A percentile compares a stretch with the other conserved stretches of the same genome.
phyloP scores from a whole-genome alignment of 1,284 basidiomycete species.

The Somion occarium region DNA sequence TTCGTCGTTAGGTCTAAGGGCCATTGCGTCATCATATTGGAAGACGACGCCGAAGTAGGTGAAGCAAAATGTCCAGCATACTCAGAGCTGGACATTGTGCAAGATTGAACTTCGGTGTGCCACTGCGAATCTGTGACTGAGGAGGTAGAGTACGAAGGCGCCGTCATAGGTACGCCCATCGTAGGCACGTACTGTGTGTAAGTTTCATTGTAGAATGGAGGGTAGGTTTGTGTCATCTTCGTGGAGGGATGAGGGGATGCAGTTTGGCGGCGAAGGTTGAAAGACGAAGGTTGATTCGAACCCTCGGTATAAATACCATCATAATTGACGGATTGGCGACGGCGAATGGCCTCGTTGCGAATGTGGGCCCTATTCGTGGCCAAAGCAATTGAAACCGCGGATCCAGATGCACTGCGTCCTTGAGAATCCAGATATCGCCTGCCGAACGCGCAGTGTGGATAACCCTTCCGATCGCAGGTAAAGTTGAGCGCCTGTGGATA shows the following conservation, averaged over 20 bases:
- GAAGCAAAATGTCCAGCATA: neutral
- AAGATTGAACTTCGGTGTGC: neutral
- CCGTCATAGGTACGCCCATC: neutral
- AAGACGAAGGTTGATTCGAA: neutral
- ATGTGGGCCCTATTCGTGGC: neutral
- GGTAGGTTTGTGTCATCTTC: slow-evolving; percentile 2
- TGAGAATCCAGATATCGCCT: slow-evolving; percentile 9
- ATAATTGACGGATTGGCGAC: slow-evolving; percentile 1
- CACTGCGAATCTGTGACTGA: neutral
- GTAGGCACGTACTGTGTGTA: neutral
- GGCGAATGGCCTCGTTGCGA: neutral
- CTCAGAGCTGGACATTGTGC: neutral
- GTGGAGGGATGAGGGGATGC: neutral
- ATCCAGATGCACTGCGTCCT: slow-evolving; percentile 5
- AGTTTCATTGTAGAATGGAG: neutral
- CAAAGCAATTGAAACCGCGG: slow-evolving; percentile 7
- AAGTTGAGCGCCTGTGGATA: slow-evolving; percentile 13
- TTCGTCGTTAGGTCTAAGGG: neutral
- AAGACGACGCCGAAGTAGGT: neutral
- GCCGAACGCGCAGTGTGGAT: slow-evolving; percentile 8
- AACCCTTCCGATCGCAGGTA: slow-evolving; percentile 2
- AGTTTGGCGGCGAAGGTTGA: neutral
- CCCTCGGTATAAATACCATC: slow-evolving; percentile 7
- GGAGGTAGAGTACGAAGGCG: neutral
- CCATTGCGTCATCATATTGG: neutral